These are phyloP conservation scores for Boletellus emodensis DNA, from an alignment of 768 basidiomycete species.

Conservation along the genomic window DNA sequence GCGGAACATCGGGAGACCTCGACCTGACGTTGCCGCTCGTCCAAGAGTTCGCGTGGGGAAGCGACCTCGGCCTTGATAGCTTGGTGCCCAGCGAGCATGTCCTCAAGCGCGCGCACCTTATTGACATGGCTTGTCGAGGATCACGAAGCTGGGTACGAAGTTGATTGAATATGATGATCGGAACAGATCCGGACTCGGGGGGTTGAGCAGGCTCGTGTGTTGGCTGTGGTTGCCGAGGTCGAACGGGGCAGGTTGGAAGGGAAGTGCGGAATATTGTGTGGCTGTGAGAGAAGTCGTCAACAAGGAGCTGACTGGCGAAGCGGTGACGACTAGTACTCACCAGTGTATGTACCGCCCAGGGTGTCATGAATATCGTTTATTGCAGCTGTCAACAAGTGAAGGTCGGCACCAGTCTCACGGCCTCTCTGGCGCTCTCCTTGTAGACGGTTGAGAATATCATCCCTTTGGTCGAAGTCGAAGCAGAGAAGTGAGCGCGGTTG, in stretches of 20 bases:
- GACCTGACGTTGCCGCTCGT: constrained; percentile 54
- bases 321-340: constrained; percentile 50
- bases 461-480: too few relatives aligned
- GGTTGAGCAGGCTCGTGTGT: constrained; percentile 27
- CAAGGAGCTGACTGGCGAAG: neutral
- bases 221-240: constrained; percentile 11
- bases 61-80: constrained; percentile 74
- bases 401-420: too few relatives aligned
- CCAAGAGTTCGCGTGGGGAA: constrained; percentile 66
- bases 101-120: constrained; percentile 79
- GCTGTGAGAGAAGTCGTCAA: constrained; percentile 37
- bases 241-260: too few relatives aligned
- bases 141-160: constrained; percentile 82
- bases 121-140: constrained; percentile 76
- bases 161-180: constrained; percentile 41
- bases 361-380: constrained; percentile 97
- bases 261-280: too few relatives aligned
- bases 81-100: constrained; percentile 80
- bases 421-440: too few relatives aligned
- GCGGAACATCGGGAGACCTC: constrained; percentile 29
- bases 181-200: constrained; percentile 23
- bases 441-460: too few relatives aligned
- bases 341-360: constrained; percentile 73
- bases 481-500: too few relatives aligned
- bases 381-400: too few relatives aligned